Conservation (phyloP, 441 rosid genomes). For the Flueggea neowawraea region DNA sequence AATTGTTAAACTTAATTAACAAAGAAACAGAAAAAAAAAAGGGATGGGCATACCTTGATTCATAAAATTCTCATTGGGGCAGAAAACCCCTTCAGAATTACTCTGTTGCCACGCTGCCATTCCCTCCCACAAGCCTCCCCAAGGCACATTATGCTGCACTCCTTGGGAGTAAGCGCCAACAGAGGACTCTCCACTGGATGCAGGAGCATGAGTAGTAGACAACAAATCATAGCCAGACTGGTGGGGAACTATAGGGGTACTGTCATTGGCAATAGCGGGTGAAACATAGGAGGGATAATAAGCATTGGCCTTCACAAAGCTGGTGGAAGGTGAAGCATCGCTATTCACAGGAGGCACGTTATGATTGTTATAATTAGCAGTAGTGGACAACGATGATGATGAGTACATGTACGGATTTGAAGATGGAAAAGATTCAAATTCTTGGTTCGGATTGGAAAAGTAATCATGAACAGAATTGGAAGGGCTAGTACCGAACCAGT, state of each 20-base stretch:
- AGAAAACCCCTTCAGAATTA: slow-evolving; percentile 25
- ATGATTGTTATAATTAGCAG: slow-evolving; percentile 20
- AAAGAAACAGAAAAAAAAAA: neutral
- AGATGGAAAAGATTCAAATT: slow-evolving; percentile 16
- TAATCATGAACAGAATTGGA: slow-evolving; percentile 15
- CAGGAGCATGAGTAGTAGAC: slow-evolving; percentile 22
- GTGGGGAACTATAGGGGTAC: neutral
- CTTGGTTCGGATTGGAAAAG: slow-evolving; percentile 10
- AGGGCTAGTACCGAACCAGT: slow-evolving; percentile 21
- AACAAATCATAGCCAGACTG: slow-evolving; percentile 19
- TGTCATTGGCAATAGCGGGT: slow-evolving; percentile 14
- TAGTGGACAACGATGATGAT: slow-evolving; percentile 14
- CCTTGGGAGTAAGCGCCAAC: slow-evolving; percentile 26
- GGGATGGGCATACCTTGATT: slow-evolving; percentile 34
- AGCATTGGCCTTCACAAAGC: slow-evolving; percentile 30
- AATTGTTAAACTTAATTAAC: too few species aligned
- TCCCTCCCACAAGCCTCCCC: slow-evolving; percentile 37
- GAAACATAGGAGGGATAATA: slow-evolving; percentile 31
- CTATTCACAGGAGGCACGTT: slow-evolving; percentile 17
- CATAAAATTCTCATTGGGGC: slow-evolving; percentile 24
- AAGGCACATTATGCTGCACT: slow-evolving; percentile 16
- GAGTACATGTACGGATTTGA: slow-evolving; percentile 25
- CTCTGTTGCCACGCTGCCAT: slow-evolving; percentile 26
- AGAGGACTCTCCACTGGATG: slow-evolving; percentile 17
- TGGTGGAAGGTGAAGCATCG: slow-evolving; percentile 12